Evolutionary conservation across 768 basidiomycete species (phyloP).

Genomic region (Russula olivacea): DNA sequence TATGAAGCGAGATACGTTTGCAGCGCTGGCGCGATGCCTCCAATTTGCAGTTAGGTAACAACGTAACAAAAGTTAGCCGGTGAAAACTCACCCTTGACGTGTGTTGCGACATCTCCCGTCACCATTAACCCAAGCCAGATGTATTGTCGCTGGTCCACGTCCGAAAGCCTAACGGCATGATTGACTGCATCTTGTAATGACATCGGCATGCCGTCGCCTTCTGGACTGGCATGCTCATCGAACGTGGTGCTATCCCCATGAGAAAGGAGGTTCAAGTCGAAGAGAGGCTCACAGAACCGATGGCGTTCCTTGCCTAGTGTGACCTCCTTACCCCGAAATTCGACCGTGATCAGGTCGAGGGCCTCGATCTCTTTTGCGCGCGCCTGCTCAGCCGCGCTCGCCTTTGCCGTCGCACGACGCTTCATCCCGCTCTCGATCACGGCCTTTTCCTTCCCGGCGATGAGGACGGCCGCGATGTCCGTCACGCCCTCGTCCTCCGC

Average conservation of each 20-base stretch:
- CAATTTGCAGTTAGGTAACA: slow-evolving; percentile 4
- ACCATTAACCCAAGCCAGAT: slow-evolving; percentile 78
- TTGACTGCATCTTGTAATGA: slow-evolving; percentile 66
- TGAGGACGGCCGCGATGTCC: slow-evolving; percentile 84
- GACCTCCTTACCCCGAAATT: slow-evolving; percentile 64
- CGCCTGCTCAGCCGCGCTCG: slow-evolving; percentile 72
- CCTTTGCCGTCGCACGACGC: slow-evolving; percentile 65
- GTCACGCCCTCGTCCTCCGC: slow-evolving; percentile 81
- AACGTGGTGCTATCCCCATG: slow-evolving; percentile 17
- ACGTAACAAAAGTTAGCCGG: slow-evolving; percentile 5
- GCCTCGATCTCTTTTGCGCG: slow-evolving; percentile 79
- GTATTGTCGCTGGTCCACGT: slow-evolving; percentile 59
- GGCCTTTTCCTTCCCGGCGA: slow-evolving; percentile 86
- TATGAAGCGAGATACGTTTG: slow-evolving; percentile 66
- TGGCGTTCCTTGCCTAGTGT: slow-evolving; percentile 85
- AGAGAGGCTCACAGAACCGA: slow-evolving; percentile 86
- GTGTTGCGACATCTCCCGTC: slow-evolving; percentile 67
- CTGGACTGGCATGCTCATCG: slow-evolving; percentile 24
- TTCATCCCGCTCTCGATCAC: slow-evolving; percentile 83
- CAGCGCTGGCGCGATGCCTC: slow-evolving; percentile 45
- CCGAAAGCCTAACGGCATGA: slow-evolving; percentile 52
- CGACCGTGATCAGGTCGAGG: slow-evolving; percentile 69
- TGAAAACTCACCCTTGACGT: slow-evolving; percentile 56
- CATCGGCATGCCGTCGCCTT: slow-evolving; percentile 29
- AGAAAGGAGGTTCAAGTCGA: slow-evolving; percentile 59